These are phyloP conservation scores for Scheffersomyces coipomensis DNA, from an alignment of 805 yeast genomes.

Conservation along the genomic window DNA sequence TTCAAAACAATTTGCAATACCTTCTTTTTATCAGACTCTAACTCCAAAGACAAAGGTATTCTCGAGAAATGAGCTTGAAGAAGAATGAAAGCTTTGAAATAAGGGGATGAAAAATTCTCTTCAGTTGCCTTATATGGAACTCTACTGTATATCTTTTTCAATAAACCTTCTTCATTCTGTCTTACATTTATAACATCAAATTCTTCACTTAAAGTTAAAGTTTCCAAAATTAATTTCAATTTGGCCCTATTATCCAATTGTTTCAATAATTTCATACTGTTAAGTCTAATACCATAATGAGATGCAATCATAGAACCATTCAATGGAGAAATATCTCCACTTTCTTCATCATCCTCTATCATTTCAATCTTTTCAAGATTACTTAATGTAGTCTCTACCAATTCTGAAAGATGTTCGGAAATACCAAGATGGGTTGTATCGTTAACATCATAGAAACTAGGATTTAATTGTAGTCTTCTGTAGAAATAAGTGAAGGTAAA, in stretches of 20 bases:
- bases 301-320: conserved; percentile 76
- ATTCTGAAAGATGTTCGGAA: conserved; percentile 79
- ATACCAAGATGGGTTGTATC: conserved; percentile 65
- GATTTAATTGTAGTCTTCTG: conserved; percentile 76
- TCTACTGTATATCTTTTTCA: conserved; percentile 52
- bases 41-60: conserved; percentile 54
- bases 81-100: conserved; percentile 69
- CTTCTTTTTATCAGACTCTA: conserved; percentile 52
- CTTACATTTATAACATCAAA: conserved; percentile 66
- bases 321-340: conserved; percentile 49
- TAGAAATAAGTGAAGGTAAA: conserved; percentile 81
- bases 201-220: conserved; percentile 67
- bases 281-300: conserved; percentile 63
- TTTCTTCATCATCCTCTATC: conserved; percentile 50
- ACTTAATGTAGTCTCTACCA: conserved; percentile 67
- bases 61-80: conserved; percentile 83
- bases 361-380: conserved; percentile 62
- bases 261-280: conserved; percentile 63
- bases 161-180: conserved; percentile 49
- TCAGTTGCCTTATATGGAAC: conserved; percentile 58
- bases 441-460: conserved; percentile 81
- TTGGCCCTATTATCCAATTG: conserved; percentile 56
- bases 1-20: conserved; percentile 51
- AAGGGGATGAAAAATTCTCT: conserved; percentile 47
- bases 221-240: conserved; percentile 60